Conservation (phyloP, 345 rosid species). For the Euphorbia lathyris region DNA sequence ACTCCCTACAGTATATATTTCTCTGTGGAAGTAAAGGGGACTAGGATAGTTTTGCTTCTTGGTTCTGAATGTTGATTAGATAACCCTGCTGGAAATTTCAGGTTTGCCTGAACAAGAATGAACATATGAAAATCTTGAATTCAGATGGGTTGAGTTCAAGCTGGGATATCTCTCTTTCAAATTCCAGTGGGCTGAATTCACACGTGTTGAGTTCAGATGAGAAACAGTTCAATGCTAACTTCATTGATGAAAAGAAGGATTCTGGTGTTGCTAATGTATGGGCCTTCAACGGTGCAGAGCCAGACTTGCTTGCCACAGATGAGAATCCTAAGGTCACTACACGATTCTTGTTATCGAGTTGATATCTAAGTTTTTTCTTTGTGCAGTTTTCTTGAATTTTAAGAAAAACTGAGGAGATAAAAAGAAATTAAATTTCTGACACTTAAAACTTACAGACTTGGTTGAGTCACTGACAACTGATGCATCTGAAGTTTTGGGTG, state of each 20-base stretch:
- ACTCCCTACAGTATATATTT: not conserved
- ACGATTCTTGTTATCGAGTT: not conserved
- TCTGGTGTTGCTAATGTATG: constrained; percentile 31
- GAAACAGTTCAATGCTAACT: constrained; percentile 8
- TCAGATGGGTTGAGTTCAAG: not conserved
- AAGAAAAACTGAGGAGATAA: not conserved
- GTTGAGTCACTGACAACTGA: not conserved
- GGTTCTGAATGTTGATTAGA: not conserved
- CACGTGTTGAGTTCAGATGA: constrained; percentile 1
- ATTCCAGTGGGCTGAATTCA: constrained; percentile 1
- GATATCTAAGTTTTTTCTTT: not conserved
- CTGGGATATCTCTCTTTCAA: constrained; percentile 13
- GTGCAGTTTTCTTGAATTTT: not conserved
- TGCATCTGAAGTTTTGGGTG: not conserved
- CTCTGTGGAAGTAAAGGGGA: not conserved
- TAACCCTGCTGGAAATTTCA: constrained; percentile 2
- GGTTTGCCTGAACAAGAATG: constrained; percentile 9
- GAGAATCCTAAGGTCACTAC: constrained; percentile 12
- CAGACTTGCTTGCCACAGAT: constrained; percentile 7
- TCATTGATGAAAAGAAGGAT: constrained; percentile 19
- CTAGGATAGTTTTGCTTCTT: not conserved
- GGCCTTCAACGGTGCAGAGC: constrained; percentile 39
- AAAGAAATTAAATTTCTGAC: not conserved
- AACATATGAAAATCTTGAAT: constrained; percentile 2
- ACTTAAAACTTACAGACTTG: not conserved